Base-by-base conservation (phyloP, 176 grass and related monocot species). In the Carex cristatella region DNA sequence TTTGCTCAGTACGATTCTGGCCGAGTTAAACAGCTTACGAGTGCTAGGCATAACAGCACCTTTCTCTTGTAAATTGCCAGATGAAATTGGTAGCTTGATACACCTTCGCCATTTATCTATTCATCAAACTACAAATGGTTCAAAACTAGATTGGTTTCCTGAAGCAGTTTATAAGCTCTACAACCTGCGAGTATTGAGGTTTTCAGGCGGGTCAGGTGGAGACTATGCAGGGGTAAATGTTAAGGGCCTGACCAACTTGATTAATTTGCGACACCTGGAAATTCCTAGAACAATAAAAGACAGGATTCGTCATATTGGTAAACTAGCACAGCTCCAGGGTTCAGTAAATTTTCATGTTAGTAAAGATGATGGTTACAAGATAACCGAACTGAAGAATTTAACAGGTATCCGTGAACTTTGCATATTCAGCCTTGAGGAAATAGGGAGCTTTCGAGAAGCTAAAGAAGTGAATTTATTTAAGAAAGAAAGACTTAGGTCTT, bases 51-150 rank as follows among this genome's bases (percentile, higher is more conserved):
- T 90, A 72, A 5, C 9, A 0, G 4, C 0, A 10, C 13, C 12
- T 35, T 77, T n/a, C 53, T 30, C 33, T 54, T 35, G 54, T 53
- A 87, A 90, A 44, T 58, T 84, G 57, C 72, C 81, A 3, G 72
- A 68, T 84, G 65, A 28, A 59, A 69, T 90, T 74, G 72, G 73
- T 66, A 83, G 68, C 7, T 58, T 81, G 71, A 81, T 49, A 67
- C 88, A 90, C 88, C 81, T 90, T 58, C 85, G 74, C 1, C 69
- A 90, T 69, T 54, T 90, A 66, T 65, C 27, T 49, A 60, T 72
- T 55, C 3, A 1, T 30, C 23, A 9, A 64, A 63, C 12, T 62
- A 59, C 57, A 54, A 51, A 87, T 57, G 61, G 23, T 37, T 35
- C 23, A 37, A 70, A 69, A 40, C 57, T 86, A 3, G 48, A 51